Conservation (phyloP, 257 asterid genomes). For the Orobanche coerulescens region DNA sequence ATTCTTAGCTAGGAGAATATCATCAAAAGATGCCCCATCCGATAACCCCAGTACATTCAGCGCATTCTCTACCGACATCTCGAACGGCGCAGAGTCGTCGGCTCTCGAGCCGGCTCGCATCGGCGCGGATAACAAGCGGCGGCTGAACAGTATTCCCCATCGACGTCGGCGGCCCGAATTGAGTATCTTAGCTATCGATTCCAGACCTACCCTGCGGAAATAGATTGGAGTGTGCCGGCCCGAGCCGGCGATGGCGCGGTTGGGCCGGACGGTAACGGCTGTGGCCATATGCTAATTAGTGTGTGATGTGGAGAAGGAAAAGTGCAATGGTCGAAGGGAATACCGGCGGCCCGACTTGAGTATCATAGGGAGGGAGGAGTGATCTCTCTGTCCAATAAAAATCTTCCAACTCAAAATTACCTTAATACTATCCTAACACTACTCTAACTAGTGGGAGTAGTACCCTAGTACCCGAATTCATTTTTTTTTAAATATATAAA, state of each 20-base stretch:
- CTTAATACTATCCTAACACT: no score
- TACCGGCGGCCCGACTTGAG: no score
- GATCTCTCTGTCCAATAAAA: no score
- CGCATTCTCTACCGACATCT: conserved; percentile 97
- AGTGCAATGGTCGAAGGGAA: conserved; percentile 1
- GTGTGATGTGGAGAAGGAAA: conserved; percentile 19
- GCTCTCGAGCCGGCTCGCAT: conserved; percentile 81
- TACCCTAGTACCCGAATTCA: no score
- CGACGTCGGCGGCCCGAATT: conserved; percentile 27
- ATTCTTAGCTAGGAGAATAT: conserved; percentile 86
- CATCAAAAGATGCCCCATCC: conserved; percentile 91
- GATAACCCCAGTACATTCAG: conserved; percentile 75
- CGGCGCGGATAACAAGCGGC: conserved; percentile 44
- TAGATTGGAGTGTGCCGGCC: conserved; percentile 34
- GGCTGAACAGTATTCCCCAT: conserved; percentile 32
- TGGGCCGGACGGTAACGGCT: conserved; percentile 70
- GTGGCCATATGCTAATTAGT: conserved; percentile 50
- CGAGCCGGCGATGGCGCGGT: conserved; percentile 38
- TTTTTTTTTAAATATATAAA: no score
- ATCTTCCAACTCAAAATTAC: no score
- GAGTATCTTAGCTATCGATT: conserved; percentile 21
- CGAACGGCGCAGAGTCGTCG: conserved; percentile 87
- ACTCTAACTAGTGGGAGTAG: no score
- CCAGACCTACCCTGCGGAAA: conserved; percentile 25
- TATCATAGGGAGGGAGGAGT: no score